Conservation (phyloP, 2,329 filamentous ascomycete genomes). For the Albophoma yamanashiensis region DNA sequence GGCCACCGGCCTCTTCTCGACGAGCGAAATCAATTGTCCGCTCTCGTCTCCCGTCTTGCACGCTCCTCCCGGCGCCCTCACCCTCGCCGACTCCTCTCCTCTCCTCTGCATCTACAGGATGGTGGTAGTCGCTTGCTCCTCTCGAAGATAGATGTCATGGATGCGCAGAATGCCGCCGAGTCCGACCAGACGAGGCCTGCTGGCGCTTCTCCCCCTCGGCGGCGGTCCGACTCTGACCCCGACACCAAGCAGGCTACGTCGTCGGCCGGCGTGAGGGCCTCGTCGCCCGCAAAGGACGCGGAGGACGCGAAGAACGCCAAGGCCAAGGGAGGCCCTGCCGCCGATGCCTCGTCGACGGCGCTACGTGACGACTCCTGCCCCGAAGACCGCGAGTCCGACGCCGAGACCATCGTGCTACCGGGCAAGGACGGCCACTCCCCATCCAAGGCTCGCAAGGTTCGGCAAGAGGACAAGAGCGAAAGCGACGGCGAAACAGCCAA, state of each 20-base stretch:
- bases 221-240: conserved; percentile 18
- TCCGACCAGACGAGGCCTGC: conserved; percentile 49
- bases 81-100: conserved; percentile 4
- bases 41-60: background rate
- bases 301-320: conserved; percentile 3
- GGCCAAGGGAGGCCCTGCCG: background rate
- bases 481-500: conserved; percentile 31
- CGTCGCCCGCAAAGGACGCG: conserved; percentile 7
- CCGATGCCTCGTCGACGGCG: conserved; percentile 3
- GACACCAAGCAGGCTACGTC: conserved; percentile 10
- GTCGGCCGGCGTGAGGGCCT: conserved; percentile 4
- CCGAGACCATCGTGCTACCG: conserved; percentile 59
- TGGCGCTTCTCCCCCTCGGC: conserved; percentile 37
- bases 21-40: conserved; percentile 1
- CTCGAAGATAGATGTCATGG: conserved; percentile 53
- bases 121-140: conserved; percentile 41
- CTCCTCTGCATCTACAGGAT: conserved; percentile 36
- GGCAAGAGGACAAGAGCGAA: conserved; percentile 54
- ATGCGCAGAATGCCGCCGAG: conserved; percentile 58
- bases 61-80: conserved; percentile 4
- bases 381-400: conserved; percentile 55
- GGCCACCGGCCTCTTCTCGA: background rate
- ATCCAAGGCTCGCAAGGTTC: conserved; percentile 52
- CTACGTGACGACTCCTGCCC: conserved; percentile 28
- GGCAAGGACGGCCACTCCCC: conserved; percentile 55